A percentile compares a stretch with the other conserved stretches of the same genome.
Conservation (phyloP, 2,329 filamentous ascomycete species). For the Huntiella decipiens region DNA sequence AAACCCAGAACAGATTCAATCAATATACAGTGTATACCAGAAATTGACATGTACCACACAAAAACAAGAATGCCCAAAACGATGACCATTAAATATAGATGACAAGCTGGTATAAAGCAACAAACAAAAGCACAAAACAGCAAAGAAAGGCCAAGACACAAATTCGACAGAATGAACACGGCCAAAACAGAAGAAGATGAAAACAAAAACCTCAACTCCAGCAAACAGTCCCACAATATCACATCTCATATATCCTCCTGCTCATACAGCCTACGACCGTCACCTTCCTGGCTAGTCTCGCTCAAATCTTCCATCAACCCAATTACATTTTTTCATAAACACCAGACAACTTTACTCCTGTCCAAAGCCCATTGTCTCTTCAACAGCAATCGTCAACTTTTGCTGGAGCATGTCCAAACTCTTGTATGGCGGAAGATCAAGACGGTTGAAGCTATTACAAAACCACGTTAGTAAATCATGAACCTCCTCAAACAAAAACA, state of each 20-base stretch:
- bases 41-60: neutral
- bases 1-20: no score
- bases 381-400: constrained; percentile 91
- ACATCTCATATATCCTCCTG: no score
- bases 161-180: no score
- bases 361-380: constrained; percentile 96
- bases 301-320: neutral
- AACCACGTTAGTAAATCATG: constrained; percentile 12
- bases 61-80: neutral
- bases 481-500: neutral
- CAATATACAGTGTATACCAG: no score
- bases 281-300: neutral
- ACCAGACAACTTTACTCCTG: constrained; percentile 50
- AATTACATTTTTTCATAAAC: neutral
- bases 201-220: no score
- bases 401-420: constrained; percentile 62
- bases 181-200: no score
- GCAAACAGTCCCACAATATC: no score
- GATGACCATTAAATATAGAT: no score
- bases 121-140: no score
- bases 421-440: constrained; percentile 91
- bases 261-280: neutral
- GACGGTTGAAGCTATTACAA: constrained; percentile 66
- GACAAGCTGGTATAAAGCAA: no score
- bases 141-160: no score